Evolutionary conservation across 352 stramenopile genomes (phyloP).

Genomic region (Globisporangium polare): DNA sequence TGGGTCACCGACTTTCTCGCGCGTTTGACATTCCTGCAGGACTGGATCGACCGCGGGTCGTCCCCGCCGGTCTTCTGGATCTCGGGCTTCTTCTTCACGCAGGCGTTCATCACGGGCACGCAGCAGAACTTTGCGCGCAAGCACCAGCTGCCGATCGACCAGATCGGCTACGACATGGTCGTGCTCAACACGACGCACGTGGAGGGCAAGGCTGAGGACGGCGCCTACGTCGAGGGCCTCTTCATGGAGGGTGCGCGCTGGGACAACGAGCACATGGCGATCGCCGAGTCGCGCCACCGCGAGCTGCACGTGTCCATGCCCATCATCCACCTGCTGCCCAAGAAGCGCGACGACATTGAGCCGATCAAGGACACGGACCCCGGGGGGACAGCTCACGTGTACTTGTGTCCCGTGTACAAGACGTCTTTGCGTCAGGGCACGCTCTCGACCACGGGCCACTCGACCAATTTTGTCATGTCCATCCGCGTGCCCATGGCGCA

Average conservation of each 20-base stretch:
- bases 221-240: constrained; percentile 86
- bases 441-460: constrained; percentile 92
- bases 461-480: constrained; percentile 96
- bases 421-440: constrained; percentile 89
- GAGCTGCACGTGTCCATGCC: constrained; percentile 88
- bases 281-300: constrained; percentile 79
- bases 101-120: constrained; percentile 93
- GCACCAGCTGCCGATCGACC: constrained; percentile 89
- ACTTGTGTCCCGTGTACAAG: constrained; percentile 92
- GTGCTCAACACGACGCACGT: constrained; percentile 57
- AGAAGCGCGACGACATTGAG: constrained; percentile 78
- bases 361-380: constrained; percentile 87
- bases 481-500: constrained; percentile 88
- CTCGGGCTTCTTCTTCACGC: constrained; percentile 93
- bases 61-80: constrained; percentile 91
- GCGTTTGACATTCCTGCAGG: constrained; percentile 72
- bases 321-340: constrained; percentile 81
- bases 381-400: constrained; percentile 88
- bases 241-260: constrained; percentile 91
- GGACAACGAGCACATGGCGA: constrained; percentile 55
- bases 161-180: constrained; percentile 87
- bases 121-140: constrained; percentile 93
- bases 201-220: constrained; percentile 67
- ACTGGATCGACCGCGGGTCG: constrained; percentile 74
- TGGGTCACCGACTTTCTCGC: constrained; percentile 92